Conservation (phyloP, 1,284 basidiomycete genomes). For the Leccinum pallidistipes region DNA sequence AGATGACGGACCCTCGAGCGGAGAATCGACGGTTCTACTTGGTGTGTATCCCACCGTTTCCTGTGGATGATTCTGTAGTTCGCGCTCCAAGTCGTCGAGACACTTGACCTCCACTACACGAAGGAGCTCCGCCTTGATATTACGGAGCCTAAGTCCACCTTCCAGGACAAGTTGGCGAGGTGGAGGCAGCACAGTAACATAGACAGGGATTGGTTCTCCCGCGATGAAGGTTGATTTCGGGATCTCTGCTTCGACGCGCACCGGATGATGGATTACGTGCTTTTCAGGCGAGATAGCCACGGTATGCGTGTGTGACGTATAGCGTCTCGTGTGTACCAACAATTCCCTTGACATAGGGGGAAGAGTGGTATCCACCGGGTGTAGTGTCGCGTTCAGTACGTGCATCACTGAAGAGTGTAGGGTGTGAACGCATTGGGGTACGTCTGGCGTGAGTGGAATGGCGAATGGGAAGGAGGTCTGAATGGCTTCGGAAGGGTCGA, state of each 20-base stretch:
- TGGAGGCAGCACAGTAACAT: slow-evolving; percentile 75
- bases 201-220: slow-evolving; percentile 71
- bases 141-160: slow-evolving; percentile 67
- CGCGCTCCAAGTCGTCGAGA: slow-evolving; percentile 37
- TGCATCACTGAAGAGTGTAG: slow-evolving; percentile 67
- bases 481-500: slow-evolving; percentile 38
- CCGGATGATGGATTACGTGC: slow-evolving; percentile 57
- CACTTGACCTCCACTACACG: slow-evolving; percentile 55
- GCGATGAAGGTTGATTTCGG: slow-evolving; percentile 67
- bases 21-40: slow-evolving; percentile 4
- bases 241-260: slow-evolving; percentile 64
- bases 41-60: slow-evolving; percentile 15
- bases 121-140: slow-evolving; percentile 71
- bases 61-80: slow-evolving; percentile 29
- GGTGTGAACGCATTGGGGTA: slow-evolving; percentile 75
- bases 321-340: slow-evolving; percentile 70
- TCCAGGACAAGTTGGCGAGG: slow-evolving; percentile 60
- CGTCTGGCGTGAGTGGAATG: slow-evolving; percentile 70
- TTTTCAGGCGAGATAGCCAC: slow-evolving; percentile 59
- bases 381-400: slow-evolving; percentile 61
- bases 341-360: slow-evolving; percentile 54
- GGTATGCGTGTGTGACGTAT: slow-evolving; percentile 59
- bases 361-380: slow-evolving; percentile 45
- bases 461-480: slow-evolving; percentile 73
- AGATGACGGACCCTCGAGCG: slow-evolving; percentile 33